Conservation (phyloP, 768 basidiomycete species). For the Hortiboletus campestris region DNA sequence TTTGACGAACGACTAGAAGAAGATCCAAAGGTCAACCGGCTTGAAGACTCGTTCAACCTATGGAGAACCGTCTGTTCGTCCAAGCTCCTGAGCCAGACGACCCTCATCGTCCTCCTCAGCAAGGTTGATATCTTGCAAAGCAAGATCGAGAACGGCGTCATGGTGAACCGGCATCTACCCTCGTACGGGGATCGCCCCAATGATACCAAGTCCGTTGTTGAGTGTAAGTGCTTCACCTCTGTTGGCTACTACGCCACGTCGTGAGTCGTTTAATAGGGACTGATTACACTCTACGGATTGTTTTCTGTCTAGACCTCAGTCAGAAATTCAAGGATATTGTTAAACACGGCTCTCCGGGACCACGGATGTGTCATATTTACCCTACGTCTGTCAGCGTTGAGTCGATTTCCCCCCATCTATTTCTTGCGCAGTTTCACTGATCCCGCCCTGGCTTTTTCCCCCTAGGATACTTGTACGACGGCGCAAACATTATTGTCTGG, state of each 20-base stretch:
- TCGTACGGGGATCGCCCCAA: conserved; percentile 71
- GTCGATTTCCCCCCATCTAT: conserved; percentile 18
- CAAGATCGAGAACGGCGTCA: conserved; percentile 58
- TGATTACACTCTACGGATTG: neutral
- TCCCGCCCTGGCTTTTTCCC: neutral
- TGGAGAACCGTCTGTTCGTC: conserved; percentile 72
- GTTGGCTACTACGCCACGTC: neutral
- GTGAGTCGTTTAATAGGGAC: neutral
- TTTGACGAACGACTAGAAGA: conserved; percentile 76
- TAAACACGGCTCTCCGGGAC: conserved; percentile 52
- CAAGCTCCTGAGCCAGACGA: conserved; percentile 56
- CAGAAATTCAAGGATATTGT: conserved; percentile 70
- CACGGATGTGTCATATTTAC: conserved; percentile 60
- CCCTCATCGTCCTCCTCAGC: conserved; percentile 64
- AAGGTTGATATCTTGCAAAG: conserved; percentile 67
- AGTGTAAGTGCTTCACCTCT: conserved; percentile 46
- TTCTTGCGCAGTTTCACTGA: neutral
- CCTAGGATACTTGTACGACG: conserved; percentile 61
- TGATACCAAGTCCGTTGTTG: conserved; percentile 59
- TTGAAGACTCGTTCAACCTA: conserved; percentile 70
- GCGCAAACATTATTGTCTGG: conserved; percentile 57
- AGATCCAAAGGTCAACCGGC: conserved; percentile 65
- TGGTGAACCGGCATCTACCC: conserved; percentile 56
- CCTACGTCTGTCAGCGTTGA: conserved; percentile 68
- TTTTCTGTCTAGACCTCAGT: conserved; percentile 48